Percentiles rank a stretch among this genome's conserved stretches.
Conservation (phyloP, 345 rosid genomes). For the Boechera stricta region DNA sequence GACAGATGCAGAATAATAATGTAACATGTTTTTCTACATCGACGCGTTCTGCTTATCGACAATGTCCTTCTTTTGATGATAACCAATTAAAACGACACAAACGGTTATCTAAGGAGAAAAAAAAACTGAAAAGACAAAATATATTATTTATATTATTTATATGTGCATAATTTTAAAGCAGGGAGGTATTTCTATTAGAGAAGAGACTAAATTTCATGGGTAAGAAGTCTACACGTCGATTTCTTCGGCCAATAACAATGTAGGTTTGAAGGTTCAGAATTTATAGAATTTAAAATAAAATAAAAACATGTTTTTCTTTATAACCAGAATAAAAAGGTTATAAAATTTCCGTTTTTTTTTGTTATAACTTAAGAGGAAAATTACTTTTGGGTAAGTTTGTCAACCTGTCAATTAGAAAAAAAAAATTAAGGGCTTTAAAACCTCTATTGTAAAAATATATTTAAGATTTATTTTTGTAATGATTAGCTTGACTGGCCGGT, state of each 20-base stretch:
- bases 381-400: background rate
- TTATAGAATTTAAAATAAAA: background rate
- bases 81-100: constrained; percentile 16
- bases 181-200: too few relatives aligned
- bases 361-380: background rate
- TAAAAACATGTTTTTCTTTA: background rate
- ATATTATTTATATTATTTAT: background rate
- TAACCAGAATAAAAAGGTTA: too few relatives aligned
- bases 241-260: background rate
- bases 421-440: too few relatives aligned
- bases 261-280: constrained; percentile 1
- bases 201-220: too few relatives aligned
- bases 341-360: too few relatives aligned
- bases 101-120: background rate
- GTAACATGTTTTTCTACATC: constrained; percentile 19
- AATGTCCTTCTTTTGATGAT: background rate
- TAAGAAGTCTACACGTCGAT: background rate
- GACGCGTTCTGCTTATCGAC: constrained; percentile 34
- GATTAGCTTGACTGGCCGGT: too few relatives aligned
- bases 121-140: background rate
- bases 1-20: constrained; percentile 17
- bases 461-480: too few relatives aligned
- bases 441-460: too few relatives aligned
- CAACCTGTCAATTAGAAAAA: background rate
- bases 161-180: background rate